A percentile compares a stretch with the other conserved stretches of the same genome.
phyloP scores from a whole-genome alignment of 805 yeast species.

The Starmerella stellata region DNA sequence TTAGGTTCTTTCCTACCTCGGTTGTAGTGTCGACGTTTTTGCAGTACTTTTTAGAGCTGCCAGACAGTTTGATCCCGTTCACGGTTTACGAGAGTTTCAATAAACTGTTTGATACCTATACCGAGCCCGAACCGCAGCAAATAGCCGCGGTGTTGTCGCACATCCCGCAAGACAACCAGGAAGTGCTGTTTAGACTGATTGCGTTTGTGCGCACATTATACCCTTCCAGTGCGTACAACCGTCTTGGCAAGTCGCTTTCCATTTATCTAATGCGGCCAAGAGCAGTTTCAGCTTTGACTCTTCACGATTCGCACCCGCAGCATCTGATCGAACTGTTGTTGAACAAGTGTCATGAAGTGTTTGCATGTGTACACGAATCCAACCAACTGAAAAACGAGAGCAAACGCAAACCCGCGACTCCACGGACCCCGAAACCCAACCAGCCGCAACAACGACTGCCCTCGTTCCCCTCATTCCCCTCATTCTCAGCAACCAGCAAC shows the following conservation, averaged over 20 bases:
- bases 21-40: slow-evolving; percentile 45
- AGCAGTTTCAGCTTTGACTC: slow-evolving; percentile 17
- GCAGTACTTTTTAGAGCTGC: slow-evolving; percentile 53
- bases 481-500: background rate
- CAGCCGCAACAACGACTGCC: background rate
- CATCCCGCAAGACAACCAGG: slow-evolving; percentile 14
- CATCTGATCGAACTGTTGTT: slow-evolving; percentile 18
- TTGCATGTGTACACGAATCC: slow-evolving; percentile 4
- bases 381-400: background rate
- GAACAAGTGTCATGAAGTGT: slow-evolving; percentile 13
- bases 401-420: background rate
- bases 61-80: slow-evolving; percentile 50
- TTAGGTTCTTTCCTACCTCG: slow-evolving; percentile 29
- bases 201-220: slow-evolving; percentile 8
- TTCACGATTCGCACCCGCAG: slow-evolving; percentile 20
- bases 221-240: slow-evolving; percentile 1
- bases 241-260: slow-evolving; percentile 14
- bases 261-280: slow-evolving; percentile 20
- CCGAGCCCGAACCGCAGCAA: slow-evolving; percentile 5
- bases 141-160: slow-evolving; percentile 16
- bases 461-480: background rate
- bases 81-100: slow-evolving; percentile 42
- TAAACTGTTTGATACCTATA: slow-evolving; percentile 30
- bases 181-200: slow-evolving; percentile 13
- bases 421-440: background rate